These are phyloP conservation scores for Talaromyces rugulosus DNA, from an alignment of 2,329 filamentous ascomycete genomes.

Conservation along the genomic window DNA sequence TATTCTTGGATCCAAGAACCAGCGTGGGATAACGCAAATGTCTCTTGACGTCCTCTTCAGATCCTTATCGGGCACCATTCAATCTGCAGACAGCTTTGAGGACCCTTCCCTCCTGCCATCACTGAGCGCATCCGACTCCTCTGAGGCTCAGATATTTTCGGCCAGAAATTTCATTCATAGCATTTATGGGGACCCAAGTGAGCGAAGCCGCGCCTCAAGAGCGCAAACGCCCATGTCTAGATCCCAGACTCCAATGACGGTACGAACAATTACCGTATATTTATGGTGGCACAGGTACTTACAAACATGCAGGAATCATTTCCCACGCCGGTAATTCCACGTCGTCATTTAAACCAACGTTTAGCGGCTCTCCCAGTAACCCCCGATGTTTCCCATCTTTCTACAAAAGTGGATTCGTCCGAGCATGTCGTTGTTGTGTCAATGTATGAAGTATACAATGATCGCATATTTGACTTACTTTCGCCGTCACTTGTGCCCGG, in stretches of 20 bases:
- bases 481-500: conserved; percentile 50
- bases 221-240: conserved; percentile 63
- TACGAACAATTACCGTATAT: conserved; percentile 20
- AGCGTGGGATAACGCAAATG: conserved; percentile 88
- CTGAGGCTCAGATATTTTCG: conserved; percentile 72
- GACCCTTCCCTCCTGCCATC: conserved; percentile 66
- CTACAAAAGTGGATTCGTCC: conserved; percentile 62
- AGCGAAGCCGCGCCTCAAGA: conserved; percentile 59
- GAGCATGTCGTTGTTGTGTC: conserved; percentile 88
- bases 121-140: conserved; percentile 70
- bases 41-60: conserved; percentile 85
- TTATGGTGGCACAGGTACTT: background rate
- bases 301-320: conserved; percentile 15
- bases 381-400: conserved; percentile 69
- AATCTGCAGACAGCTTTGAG: conserved; percentile 51
- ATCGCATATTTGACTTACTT: conserved; percentile 91
- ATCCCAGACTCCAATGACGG: conserved; percentile 42
- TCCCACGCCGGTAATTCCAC: conserved; percentile 54
- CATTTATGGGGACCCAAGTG: conserved; percentile 63
- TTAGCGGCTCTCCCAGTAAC: conserved; percentile 67
- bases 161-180: conserved; percentile 75
- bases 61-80: conserved; percentile 68
- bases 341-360: conserved; percentile 60
- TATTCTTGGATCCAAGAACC: conserved; percentile 79
- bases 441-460: conserved; percentile 99